Evolutionary conservation across 768 basidiomycete species (phyloP).

Genomic region (Mycena vulgaris): DNA sequence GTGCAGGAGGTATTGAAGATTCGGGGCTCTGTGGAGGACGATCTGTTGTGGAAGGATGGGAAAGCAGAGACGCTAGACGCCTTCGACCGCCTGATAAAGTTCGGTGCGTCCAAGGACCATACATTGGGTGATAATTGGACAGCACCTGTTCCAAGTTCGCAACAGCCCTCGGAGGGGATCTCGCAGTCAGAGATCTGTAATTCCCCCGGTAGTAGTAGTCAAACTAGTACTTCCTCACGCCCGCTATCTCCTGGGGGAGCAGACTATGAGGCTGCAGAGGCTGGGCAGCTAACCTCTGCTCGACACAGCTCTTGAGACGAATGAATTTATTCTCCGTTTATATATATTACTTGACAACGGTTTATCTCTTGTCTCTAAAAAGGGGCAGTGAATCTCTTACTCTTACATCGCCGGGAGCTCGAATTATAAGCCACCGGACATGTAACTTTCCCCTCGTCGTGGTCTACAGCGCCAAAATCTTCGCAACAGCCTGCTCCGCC

Average conservation of each 20-base stretch:
- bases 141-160: no score
- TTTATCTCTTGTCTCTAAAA: no score
- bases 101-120: not conserved
- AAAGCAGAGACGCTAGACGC: not conserved
- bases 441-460: no score
- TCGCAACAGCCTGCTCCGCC: conserved; percentile 71
- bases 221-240: not conserved
- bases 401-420: no score
- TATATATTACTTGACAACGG: no score
- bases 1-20: not conserved
- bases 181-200: not conserved
- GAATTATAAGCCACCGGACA: no score
- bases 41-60: conserved; percentile 26
- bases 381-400: no score
- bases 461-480: conserved; percentile 63
- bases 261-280: conserved; percentile 17
- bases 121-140: not conserved
- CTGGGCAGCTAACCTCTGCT: not conserved
- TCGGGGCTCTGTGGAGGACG: conserved; percentile 6
- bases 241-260: conserved; percentile 1
- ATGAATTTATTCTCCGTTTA: no score
- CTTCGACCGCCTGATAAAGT: not conserved
- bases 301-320: not conserved
- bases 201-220: not conserved
- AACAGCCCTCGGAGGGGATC: not conserved